Percentiles rank a stretch among this genome's conserved stretches.
Conservation (phyloP, 139 green algal genomes). For the Pycnococcus provasolii region DNA sequence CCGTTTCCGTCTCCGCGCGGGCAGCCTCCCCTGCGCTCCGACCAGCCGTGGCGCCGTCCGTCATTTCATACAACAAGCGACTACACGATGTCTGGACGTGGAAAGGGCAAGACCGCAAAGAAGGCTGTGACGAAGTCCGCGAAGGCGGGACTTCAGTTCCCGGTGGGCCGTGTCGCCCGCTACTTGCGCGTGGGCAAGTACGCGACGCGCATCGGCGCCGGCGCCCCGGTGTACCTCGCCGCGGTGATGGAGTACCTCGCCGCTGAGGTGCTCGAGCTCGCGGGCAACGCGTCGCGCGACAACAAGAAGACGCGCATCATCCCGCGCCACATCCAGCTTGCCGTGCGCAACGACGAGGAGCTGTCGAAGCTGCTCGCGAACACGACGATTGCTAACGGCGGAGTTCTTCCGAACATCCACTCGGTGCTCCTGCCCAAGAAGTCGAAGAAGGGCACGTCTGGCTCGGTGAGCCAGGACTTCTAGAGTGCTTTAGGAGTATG, state of each 20-base stretch:
- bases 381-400: slow-evolving; percentile 69
- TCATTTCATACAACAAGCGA: too few species aligned
- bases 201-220: slow-evolving; percentile 52
- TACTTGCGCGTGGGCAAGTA: slow-evolving; percentile 78
- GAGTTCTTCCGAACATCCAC: slow-evolving; percentile 81
- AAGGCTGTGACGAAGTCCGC: slow-evolving; percentile 62
- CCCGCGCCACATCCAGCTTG: slow-evolving; percentile 48
- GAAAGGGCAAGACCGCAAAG: slow-evolving; percentile 60
- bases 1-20: too few species aligned
- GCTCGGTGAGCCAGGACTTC: too few species aligned
- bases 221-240: slow-evolving; percentile 62
- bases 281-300: slow-evolving; percentile 58
- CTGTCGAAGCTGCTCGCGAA: slow-evolving; percentile 50
- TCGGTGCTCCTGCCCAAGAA: slow-evolving; percentile 78
- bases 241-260: slow-evolving; percentile 75
- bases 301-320: slow-evolving; percentile 75
- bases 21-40: too few species aligned
- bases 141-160: slow-evolving; percentile 86
- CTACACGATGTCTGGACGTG: slow-evolving; percentile 49
- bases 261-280: slow-evolving; percentile 66
- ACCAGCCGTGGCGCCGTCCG: too few species aligned
- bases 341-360: slow-evolving; percentile 49
- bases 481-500: too few species aligned
- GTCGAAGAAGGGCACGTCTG: slow-evolving; percentile 40
- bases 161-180: slow-evolving; percentile 65